Percentiles rank a stretch among this genome's conserved stretches.
Evolutionary conservation across 1,284 basidiomycete species (phyloP).

Genomic region (Coriolopsis trogii): DNA sequence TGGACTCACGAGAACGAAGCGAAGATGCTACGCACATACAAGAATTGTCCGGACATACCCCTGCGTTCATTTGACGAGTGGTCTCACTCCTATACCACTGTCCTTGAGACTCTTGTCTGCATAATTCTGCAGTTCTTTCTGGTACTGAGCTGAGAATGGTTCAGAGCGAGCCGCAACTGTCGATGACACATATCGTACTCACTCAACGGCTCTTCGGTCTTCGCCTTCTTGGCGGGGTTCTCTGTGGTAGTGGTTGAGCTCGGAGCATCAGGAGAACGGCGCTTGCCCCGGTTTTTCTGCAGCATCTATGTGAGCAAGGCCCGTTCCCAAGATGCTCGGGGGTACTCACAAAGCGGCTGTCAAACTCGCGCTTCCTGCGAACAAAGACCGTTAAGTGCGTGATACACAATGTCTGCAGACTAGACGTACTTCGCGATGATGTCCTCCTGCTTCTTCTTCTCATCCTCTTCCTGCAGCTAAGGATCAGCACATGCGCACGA

Average conservation of each 20-base stretch:
- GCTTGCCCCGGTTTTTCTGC: slow-evolving; percentile 66
- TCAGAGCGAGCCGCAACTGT: too few species aligned
- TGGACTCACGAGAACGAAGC: neutral
- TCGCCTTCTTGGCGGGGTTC: slow-evolving; percentile 44
- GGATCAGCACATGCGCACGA: neutral
- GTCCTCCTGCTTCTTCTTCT: slow-evolving; percentile 56
- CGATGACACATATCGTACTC: too few species aligned
- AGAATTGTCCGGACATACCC: neutral
- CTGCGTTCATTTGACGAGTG: slow-evolving; percentile 41
- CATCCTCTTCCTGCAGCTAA: slow-evolving; percentile 58
- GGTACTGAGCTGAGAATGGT: slow-evolving; percentile 33
- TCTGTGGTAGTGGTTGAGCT: slow-evolving; percentile 37
- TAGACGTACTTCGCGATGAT: slow-evolving; percentile 46
- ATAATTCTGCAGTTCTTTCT: slow-evolving; percentile 42
- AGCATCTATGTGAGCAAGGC: too few species aligned
- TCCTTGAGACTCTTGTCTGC: slow-evolving; percentile 41
- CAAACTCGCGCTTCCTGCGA: slow-evolving; percentile 59
- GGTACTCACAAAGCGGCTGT: slow-evolving; percentile 61
- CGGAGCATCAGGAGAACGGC: slow-evolving; percentile 45
- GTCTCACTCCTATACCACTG: slow-evolving; percentile 41
- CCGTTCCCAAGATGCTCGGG: too few species aligned
- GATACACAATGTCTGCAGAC: neutral
- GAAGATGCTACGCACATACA: slow-evolving; percentile 15
- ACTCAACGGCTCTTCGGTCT: slow-evolving; percentile 38
- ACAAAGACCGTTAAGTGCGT: slow-evolving; percentile 4